Conservation (phyloP, 306 rosid species). For the Oemleria cerasiformis region DNA sequence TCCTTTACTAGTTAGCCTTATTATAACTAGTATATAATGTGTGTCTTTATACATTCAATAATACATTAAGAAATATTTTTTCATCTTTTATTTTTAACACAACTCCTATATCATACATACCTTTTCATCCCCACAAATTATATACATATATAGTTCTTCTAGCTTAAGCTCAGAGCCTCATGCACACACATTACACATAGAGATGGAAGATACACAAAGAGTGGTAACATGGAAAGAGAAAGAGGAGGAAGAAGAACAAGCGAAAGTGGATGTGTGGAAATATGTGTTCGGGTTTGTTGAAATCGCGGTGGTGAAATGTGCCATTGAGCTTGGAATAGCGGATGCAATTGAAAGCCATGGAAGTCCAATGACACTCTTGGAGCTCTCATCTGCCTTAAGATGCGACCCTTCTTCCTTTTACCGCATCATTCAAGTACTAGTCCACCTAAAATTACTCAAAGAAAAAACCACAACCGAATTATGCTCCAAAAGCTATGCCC, state of each 20-base stretch:
- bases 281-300: too few relatives aligned
- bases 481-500: slow-evolving; percentile 6
- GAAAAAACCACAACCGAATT: background rate
- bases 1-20: too few relatives aligned
- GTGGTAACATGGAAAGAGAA: too few relatives aligned
- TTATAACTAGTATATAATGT: too few relatives aligned
- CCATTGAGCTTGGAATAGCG: slow-evolving; percentile 60
- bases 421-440: slow-evolving; percentile 55
- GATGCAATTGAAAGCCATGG: slow-evolving; percentile 56
- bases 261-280: too few relatives aligned
- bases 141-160: background rate
- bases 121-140: background rate
- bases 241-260: too few relatives aligned
- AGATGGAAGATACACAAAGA: too few relatives aligned
- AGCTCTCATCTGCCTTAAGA: slow-evolving; percentile 38
- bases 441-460: slow-evolving; percentile 40
- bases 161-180: background rate
- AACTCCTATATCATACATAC: background rate
- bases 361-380: slow-evolving; percentile 45
- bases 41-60: too few relatives aligned
- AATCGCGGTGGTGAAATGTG: slow-evolving; percentile 55
- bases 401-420: slow-evolving; percentile 31
- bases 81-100: too few relatives aligned
- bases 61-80: too few relatives aligned
- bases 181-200: too few relatives aligned